Evolutionary conservation across 1,284 basidiomycete species (phyloP).

Genomic region (Ceratobasidium sp.): DNA sequence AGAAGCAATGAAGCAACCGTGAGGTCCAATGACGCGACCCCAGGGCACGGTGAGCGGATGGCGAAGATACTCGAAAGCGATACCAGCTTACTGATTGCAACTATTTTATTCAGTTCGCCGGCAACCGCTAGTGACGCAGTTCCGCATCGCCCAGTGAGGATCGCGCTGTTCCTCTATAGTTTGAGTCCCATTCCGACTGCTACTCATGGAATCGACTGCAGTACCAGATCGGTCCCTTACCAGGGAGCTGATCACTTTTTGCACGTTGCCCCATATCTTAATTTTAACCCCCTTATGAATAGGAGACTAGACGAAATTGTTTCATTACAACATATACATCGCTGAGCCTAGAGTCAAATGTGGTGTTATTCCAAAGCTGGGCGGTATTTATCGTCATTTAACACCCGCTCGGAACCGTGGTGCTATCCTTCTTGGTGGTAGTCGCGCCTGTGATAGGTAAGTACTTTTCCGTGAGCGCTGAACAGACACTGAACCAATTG

Average conservation of each 20-base stretch:
- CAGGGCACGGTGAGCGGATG: no score
- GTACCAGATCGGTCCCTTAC: no score
- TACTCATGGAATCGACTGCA: no score
- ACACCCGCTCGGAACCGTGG: slow-evolving; percentile 40
- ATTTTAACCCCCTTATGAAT: no score
- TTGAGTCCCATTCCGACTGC: no score
- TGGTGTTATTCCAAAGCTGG: slow-evolving; percentile 1
- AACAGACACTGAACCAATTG: background rate
- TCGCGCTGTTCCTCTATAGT: no score
- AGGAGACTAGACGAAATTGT: background rate
- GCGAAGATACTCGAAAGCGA: background rate
- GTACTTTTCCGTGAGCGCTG: background rate
- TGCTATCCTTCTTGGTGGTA: slow-evolving; percentile 35
- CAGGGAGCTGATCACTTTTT: no score
- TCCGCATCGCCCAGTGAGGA: no score
- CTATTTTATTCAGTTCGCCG: no score
- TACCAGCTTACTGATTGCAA: background rate
- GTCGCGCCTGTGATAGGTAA: slow-evolving; percentile 24
- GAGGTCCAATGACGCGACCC: no score
- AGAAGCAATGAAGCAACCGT: background rate
- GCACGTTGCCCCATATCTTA: no score
- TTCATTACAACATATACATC: slow-evolving; percentile 6
- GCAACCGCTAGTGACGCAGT: no score
- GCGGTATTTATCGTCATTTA: slow-evolving; percentile 30
- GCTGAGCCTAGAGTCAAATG: slow-evolving; percentile 9